phyloP scores from a whole-genome alignment of 352 stramenopile species.

The Aphanomyces astaci region DNA sequence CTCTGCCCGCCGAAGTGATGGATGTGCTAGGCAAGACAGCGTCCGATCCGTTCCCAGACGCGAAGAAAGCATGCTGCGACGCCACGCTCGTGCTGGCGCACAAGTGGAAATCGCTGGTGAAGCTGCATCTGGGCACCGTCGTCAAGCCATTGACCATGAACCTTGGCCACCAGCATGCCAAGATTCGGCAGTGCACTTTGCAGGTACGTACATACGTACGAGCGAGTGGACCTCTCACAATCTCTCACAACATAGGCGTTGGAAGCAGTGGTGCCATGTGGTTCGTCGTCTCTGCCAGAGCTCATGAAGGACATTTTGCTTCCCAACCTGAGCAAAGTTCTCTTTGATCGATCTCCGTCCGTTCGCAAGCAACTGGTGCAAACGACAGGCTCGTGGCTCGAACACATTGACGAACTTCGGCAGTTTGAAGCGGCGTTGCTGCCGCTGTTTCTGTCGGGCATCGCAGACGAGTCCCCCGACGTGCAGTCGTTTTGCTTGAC shows the following conservation, averaged over 20 bases:
- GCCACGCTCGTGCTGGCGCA: conserved; percentile 48
- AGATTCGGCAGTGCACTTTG: conserved; percentile 62
- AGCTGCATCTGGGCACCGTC: conserved; percentile 60
- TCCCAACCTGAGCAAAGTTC: conserved; percentile 48
- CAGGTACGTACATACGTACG: conserved; percentile 33
- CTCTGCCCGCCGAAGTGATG: conserved; percentile 47
- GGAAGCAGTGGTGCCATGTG: conserved; percentile 59
- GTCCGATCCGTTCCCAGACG: conserved; percentile 70
- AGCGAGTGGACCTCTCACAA: background rate
- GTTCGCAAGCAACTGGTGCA: conserved; percentile 65
- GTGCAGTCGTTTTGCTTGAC: conserved; percentile 35
- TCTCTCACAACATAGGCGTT: conserved; percentile 32
- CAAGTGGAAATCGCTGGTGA: conserved; percentile 45
- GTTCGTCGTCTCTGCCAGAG: conserved; percentile 49
- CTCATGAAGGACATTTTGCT: conserved; percentile 72
- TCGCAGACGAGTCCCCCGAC: conserved; percentile 64
- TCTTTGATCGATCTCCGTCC: conserved; percentile 59
- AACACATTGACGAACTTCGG: conserved; percentile 41
- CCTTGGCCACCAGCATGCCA: conserved; percentile 74
- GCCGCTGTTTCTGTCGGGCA: conserved; percentile 53
- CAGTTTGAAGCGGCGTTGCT: conserved; percentile 59
- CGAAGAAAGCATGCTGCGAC: conserved; percentile 66
- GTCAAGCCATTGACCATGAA: conserved; percentile 58
- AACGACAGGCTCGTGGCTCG: conserved; percentile 53
- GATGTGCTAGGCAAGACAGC: conserved; percentile 61